These are phyloP conservation scores for Fraxinus quadrangulata DNA, from an alignment of 257 asterid genomes.

Conservation along the genomic window DNA sequence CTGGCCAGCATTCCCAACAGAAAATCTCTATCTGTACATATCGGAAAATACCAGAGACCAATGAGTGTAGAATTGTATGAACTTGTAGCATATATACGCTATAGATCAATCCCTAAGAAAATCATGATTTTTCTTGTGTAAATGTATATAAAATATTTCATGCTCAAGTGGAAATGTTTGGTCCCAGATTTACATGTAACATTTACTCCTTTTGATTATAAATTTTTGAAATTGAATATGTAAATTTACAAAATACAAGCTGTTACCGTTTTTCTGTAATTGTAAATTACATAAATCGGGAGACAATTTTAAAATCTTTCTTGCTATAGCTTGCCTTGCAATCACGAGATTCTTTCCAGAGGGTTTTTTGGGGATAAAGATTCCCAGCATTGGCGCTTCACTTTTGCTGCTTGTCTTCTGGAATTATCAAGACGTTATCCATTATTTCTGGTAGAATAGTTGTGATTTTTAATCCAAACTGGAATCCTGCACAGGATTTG, in stretches of 20 bases:
- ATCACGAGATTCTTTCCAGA: no score
- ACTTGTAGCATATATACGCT: neutral
- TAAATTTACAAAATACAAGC: no score
- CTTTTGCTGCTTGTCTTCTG: neutral
- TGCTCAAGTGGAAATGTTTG: neutral
- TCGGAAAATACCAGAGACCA: neutral
- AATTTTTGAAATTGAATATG: neutral
- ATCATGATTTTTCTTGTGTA: neutral
- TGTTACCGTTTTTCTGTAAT: no score
- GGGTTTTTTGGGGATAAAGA: neutral
- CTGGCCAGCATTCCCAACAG: neutral
- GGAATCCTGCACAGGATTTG: conserved; percentile 97
- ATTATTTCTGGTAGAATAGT: conserved; percentile 31
- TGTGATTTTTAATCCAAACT: conserved; percentile 91
- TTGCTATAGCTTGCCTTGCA: neutral
- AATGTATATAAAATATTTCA: neutral
- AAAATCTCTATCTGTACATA: neutral
- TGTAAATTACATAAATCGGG: conserved; percentile 1
- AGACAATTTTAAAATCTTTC: neutral
- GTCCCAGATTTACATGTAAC: neutral
- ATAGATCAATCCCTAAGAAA: neutral
- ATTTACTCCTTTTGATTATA: neutral
- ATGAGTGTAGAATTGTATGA: no score
- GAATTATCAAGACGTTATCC: neutral
- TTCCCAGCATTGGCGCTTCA: neutral